Percentiles rank a stretch among this genome's conserved stretches.
These are phyloP conservation scores for Clavariopsis aquatica DNA, from an alignment of 495 filamentous ascomycete species.

Conservation along the genomic window DNA sequence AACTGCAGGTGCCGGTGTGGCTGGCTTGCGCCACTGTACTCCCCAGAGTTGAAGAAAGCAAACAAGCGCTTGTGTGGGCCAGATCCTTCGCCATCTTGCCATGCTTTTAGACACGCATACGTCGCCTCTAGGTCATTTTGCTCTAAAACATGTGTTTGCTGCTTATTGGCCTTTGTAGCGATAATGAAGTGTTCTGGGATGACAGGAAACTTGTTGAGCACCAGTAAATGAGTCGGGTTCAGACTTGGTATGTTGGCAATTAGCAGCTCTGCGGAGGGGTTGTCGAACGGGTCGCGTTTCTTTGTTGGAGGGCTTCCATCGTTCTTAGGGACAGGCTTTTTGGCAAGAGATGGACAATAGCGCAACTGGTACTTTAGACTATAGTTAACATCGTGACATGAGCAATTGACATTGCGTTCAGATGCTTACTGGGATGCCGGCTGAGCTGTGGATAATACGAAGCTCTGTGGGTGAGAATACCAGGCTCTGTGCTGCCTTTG, in stretches of 20 bases:
- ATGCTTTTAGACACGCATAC: conserved; percentile 65
- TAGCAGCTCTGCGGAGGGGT: conserved; percentile 63
- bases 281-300: conserved; percentile 73
- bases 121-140: conserved; percentile 64
- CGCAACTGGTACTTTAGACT: conserved; percentile 78
- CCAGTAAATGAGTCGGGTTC: conserved; percentile 62
- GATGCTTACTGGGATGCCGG: conserved; percentile 39
- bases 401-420: no score
- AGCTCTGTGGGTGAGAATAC: conserved; percentile 42
- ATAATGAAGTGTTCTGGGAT: conserved; percentile 80
- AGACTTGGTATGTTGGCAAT: conserved; percentile 56
- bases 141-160: conserved; percentile 70
- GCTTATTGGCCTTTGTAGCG: conserved; percentile 64
- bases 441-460: conserved; percentile 33
- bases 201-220: conserved; percentile 82
- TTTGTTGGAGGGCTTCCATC: conserved; percentile 44
- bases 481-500: conserved; percentile 34
- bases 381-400: no score
- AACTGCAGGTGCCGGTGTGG: conserved; percentile 80
- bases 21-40: conserved; percentile 75
- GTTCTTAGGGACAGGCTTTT: conserved; percentile 62
- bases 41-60: conserved; percentile 82
- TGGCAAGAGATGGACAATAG: conserved; percentile 72
- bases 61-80: conserved; percentile 53
- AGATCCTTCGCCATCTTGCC: conserved; percentile 44